Base-by-base conservation (phyloP, 345 rosid species). In the Conringia planisiliqua region DNA sequence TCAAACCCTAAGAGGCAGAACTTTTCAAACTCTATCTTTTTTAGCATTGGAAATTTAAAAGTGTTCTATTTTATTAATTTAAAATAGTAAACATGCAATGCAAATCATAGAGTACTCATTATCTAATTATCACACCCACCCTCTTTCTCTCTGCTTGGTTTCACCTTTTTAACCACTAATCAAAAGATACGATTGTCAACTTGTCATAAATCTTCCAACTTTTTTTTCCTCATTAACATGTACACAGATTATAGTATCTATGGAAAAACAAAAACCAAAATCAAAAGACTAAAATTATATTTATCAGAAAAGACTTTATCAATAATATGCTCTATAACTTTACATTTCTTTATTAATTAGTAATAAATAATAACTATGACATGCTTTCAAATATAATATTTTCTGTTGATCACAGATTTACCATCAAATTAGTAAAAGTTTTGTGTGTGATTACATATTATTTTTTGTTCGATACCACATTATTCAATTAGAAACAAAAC, bases 61-160 rank as follows among this genome's bases (percentile, higher is more conserved):
- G 4, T n/a, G 11, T 24, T 48, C 58, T 59, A 14, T 50, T 56
- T 29, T 68, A 42, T 62, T 17, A 63, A 43, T 33, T 65, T 20
- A 38, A 77, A 77, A 71, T 46, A 22, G 18, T 63, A 59, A 30
- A 75, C 77, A 32, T 32, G 35, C 35, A 90, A 84, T 76, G 83
- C 95, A 83, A 88, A 95, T 95, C 96, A 90, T 90, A 79, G 83
- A 78, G 82, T 87, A 89, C 97, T 95, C 96, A 95, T 95, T 85
- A 86, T 83, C 84, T 87, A 90, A 88, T 87, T 86, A 86, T 85
- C 76, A 62, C 46, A 39, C 18, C 63, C 71, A 30, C 67, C 11
- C 56, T 73, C 58, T 66, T n/a, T 79, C 59, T 68, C 71, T 30
- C 75, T 77, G 71, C 76, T 55, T 70, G 66, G 58, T 73, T 78